Percentiles rank a stretch among this genome's conserved stretches.
Conservation (phyloP, 139 green algal species). For the Trebouxia sp. region DNA sequence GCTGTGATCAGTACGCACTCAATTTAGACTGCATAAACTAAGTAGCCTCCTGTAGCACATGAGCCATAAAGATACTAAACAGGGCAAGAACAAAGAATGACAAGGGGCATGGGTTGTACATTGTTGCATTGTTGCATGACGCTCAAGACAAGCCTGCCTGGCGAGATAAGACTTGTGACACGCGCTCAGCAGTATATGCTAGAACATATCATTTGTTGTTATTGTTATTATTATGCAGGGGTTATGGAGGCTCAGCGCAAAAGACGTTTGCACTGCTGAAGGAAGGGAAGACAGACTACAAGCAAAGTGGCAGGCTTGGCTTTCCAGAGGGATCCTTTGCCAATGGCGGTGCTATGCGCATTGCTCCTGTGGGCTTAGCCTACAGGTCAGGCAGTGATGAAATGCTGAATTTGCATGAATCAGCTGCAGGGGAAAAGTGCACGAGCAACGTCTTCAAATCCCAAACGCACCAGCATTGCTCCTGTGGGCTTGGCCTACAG, state of each 20-base stretch:
- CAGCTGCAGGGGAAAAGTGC: background rate
- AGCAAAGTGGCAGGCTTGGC: conserved; percentile 31
- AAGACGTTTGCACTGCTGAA: background rate
- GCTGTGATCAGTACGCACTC: too few relatives aligned
- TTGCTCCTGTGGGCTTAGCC: conserved; percentile 52
- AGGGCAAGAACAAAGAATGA: too few relatives aligned
- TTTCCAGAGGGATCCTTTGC: conserved; percentile 44
- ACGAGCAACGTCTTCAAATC: background rate
- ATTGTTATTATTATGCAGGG: background rate
- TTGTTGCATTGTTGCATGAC: too few relatives aligned
- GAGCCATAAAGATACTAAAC: too few relatives aligned
- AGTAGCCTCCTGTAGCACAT: background rate
- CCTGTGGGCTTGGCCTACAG: background rate
- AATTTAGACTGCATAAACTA: too few relatives aligned
- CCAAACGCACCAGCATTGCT: background rate
- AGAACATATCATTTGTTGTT: background rate
- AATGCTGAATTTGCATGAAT: background rate
- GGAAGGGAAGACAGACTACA: background rate
- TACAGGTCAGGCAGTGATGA: conserved; percentile 30
- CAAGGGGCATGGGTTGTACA: too few relatives aligned
- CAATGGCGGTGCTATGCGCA: conserved; percentile 53
- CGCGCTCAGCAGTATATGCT: background rate
- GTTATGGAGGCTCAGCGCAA: conserved; percentile 1
- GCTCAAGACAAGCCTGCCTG: background rate
- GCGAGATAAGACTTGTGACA: background rate